phyloP scores from a whole-genome alignment of 345 rosid genomes.

The Triadica sebifera region DNA sequence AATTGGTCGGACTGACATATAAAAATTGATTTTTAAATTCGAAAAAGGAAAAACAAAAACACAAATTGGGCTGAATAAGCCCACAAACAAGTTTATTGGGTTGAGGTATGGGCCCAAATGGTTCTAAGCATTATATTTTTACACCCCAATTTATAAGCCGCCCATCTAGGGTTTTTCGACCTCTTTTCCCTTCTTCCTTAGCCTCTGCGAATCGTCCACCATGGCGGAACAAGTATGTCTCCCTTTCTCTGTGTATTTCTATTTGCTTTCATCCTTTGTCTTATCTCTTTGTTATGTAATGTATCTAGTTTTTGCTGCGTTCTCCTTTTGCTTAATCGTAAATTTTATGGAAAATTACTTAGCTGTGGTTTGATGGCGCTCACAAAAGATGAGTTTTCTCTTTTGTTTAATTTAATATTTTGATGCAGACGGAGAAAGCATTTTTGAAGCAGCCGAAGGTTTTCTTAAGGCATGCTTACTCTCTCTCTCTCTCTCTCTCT shows the following conservation, averaged over 20 bases:
- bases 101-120: neutral
- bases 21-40: too few species aligned
- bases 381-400: too few species aligned
- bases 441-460: conserved; percentile 89
- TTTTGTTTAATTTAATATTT: neutral
- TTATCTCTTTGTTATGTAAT: too few species aligned
- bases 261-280: too few species aligned
- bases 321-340: neutral
- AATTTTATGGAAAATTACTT: neutral
- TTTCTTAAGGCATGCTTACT: conserved; percentile 50
- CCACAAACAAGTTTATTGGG: neutral
- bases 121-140: neutral
- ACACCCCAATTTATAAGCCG: neutral
- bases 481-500: neutral
- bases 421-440: conserved; percentile 70
- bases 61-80: too few species aligned
- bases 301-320: too few species aligned
- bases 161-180: neutral
- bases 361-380: neutral
- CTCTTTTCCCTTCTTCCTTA: neutral
- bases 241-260: neutral
- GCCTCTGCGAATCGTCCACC: neutral
- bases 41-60: too few species aligned
- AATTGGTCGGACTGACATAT: too few species aligned
- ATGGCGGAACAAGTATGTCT: conserved; percentile 15